A percentile compares a stretch with the other conserved stretches of the same genome.
Evolutionary conservation across 768 basidiomycete genomes (phyloP).

Genomic region (Candolleomyces aberdarensis): DNA sequence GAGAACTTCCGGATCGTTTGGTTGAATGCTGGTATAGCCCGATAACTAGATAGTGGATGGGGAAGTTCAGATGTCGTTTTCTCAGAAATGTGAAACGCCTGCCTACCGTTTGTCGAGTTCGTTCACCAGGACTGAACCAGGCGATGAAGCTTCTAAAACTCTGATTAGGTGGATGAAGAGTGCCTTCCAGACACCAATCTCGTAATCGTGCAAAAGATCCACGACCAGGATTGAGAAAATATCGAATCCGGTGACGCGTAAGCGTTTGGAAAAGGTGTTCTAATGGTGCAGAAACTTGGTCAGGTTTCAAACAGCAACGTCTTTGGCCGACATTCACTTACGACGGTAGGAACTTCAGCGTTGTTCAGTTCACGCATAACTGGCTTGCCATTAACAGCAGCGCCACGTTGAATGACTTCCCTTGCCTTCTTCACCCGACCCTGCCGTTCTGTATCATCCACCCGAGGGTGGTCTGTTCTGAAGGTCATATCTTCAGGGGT

Average conservation of each 20-base stretch:
- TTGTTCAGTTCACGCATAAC: neutral
- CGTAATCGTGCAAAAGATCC: slow-evolving; percentile 39
- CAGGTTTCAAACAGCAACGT: neutral
- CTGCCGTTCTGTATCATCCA: neutral
- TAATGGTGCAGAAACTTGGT: neutral
- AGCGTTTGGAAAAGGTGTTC: neutral
- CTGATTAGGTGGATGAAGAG: slow-evolving; percentile 34
- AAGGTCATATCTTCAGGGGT: neutral
- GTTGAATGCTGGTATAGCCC: slow-evolving; percentile 20
- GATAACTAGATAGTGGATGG: slow-evolving; percentile 14
- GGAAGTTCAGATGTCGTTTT: neutral
- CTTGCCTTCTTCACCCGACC: neutral
- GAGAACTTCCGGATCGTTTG: slow-evolving; percentile 29
- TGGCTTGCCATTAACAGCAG: neutral
- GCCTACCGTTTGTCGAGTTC: neutral
- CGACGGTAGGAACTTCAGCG: neutral
- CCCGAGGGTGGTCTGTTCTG: neutral
- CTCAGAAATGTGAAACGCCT: neutral
- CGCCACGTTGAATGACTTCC: neutral
- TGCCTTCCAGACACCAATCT: slow-evolving; percentile 37
- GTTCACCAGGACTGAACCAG: slow-evolving; percentile 17
- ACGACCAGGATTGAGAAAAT: slow-evolving; percentile 21
- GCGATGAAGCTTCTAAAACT: slow-evolving; percentile 22
- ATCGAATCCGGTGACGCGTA: neutral
- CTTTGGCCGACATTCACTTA: neutral